Evolutionary conservation across 2,329 filamentous ascomycete genomes (phyloP), one percentile per base, ranked within the genome.

Genomic region (Ceratocystis colombiana): DNA sequence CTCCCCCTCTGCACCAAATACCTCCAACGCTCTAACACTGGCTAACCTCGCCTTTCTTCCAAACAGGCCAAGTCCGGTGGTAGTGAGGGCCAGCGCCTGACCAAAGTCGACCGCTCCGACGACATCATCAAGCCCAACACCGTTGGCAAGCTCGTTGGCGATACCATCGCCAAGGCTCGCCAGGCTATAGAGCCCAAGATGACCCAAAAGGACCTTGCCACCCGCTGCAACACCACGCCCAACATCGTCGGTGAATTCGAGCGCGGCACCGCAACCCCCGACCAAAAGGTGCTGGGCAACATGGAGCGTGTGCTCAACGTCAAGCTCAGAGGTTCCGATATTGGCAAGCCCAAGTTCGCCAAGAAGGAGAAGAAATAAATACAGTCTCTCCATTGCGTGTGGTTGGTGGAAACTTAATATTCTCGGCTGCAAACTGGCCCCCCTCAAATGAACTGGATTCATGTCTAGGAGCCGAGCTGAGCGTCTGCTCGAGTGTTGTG

Each of bases 121-220:
- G 94, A 96, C 76, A 96, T 96, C 79, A 88, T 97, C 78, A 96
- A 96, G 81, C 92, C 91, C 74, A 96, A 96, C 80, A 95, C 90
- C 61, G 82, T 96, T 68, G 90, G 91, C 75, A 82, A 83, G 73
- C 81, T 84, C 66, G 90, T 97, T 70, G 90, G 89, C 73, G 85
- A 89, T 71, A 89, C 88, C 70, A 96, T 97, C 79, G 83, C 85
- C 73, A 83, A 87, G 73, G 84, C 88, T 66, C 89, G 94, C 70
- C 86, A 85, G 74, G 85, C 88, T 75, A 87, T 90, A 75, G 88
- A 88, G 77, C 91, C 92, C 77, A 94, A 96, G 80, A 93, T 97
- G 90, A 95, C 92, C 67, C 94, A 97, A 79, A 95, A 95, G 77
- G 83, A 87, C 71, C 80, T 87, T 50, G 93, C 92, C 69, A 90